Conservation (phyloP, 192 early-diverging fungal genomes). For the Rhizophagus prolifer region DNA sequence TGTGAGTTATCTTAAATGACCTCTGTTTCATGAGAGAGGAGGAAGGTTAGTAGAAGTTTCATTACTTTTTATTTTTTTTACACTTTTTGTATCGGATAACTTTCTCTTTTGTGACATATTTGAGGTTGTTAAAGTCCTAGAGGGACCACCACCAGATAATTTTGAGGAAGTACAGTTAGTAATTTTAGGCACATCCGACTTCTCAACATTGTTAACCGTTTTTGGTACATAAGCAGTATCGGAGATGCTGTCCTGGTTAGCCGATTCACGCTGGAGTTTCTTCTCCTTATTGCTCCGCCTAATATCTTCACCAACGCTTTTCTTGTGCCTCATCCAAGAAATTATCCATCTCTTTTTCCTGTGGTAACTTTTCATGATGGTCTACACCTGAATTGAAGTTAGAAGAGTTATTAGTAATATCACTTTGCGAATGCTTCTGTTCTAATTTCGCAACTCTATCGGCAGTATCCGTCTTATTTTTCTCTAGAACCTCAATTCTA, state of each 20-base stretch:
- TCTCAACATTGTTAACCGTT: slow-evolving; percentile 10
- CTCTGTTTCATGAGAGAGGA: not conserved
- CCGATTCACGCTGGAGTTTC: slow-evolving; percentile 5
- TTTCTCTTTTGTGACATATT: too few relatives aligned
- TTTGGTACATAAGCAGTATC: too few relatives aligned
- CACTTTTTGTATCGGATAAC: too few relatives aligned
- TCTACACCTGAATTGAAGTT: not conserved
- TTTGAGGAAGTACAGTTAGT: not conserved
- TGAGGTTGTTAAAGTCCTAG: too few relatives aligned
- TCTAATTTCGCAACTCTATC: too few relatives aligned
- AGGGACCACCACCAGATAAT: too few relatives aligned
- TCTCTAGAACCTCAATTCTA: too few relatives aligned
- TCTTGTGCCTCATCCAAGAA: not conserved
- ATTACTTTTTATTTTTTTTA: too few relatives aligned
- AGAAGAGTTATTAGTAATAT: not conserved
- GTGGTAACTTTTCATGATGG: not conserved
- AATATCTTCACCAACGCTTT: slow-evolving; percentile 1
- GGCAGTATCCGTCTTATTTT: too few relatives aligned
- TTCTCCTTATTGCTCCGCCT: not conserved
- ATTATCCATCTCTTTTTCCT: slow-evolving; percentile 3
- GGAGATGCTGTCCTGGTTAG: too few relatives aligned
- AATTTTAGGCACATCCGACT: not conserved
- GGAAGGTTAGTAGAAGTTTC: too few relatives aligned
- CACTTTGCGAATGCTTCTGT: too few relatives aligned
- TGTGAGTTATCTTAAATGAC: not conserved